Conservation (phyloP, 441 rosid species). For the Mallotus repandus region DNA sequence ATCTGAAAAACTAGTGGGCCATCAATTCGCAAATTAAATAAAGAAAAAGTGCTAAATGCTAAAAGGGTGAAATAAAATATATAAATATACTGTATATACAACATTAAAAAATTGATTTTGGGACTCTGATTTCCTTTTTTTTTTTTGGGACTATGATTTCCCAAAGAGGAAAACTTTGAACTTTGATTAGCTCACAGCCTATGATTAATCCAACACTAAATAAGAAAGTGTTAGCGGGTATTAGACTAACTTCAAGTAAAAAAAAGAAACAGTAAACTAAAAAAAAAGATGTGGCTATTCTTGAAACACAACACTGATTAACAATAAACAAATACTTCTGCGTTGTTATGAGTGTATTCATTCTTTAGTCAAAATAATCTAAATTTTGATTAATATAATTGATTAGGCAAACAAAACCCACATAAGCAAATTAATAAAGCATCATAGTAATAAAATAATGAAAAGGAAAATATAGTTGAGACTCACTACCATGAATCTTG, state of each 20-base stretch:
- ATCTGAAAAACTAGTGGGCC: conserved; percentile 31
- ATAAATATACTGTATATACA: too few relatives aligned
- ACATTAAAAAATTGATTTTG: background rate
- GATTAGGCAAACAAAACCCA: background rate
- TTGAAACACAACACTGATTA: background rate
- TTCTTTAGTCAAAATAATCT: background rate
- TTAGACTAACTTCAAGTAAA: background rate
- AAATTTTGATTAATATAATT: background rate
- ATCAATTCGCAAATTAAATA: conserved; percentile 16
- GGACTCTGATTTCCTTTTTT: too few relatives aligned
- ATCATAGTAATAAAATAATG: background rate
- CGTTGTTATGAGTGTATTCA: background rate
- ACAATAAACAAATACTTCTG: background rate
- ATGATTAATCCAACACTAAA: background rate
- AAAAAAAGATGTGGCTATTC: background rate
- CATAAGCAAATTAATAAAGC: background rate
- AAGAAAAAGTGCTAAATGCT: background rate
- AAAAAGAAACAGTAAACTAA: background rate
- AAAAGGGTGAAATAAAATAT: background rate
- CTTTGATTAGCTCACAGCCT: background rate
- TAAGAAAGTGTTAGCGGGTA: background rate
- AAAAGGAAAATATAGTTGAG: background rate
- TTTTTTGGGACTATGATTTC: conserved; percentile 1
- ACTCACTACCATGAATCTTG: background rate
- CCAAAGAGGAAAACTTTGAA: background rate